Evolutionary conservation across 2,329 filamentous ascomycete species (phyloP).

Genomic region (Saccharata proteae): DNA sequence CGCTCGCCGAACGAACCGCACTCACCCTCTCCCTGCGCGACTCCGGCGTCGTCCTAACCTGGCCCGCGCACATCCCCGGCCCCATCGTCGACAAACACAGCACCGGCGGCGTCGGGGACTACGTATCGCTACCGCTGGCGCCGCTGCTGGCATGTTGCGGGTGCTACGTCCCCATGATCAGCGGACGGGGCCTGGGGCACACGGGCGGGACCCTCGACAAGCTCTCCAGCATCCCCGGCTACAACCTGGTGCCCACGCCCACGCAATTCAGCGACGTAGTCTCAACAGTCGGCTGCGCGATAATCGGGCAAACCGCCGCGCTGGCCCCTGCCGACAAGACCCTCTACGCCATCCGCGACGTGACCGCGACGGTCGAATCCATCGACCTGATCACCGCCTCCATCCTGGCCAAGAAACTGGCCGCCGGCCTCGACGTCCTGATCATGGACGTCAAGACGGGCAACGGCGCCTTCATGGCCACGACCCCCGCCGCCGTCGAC

Average conservation of each 20-base stretch:
- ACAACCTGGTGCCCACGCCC: constrained; percentile 3
- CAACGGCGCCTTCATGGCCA: constrained; percentile 8
- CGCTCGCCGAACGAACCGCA: constrained; percentile 7
- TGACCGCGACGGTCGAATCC: constrained; percentile 8
- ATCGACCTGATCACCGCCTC: constrained; percentile 8
- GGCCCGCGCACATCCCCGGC: constrained; percentile 3
- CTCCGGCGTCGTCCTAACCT: constrained; percentile 5
- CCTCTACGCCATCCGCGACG: constrained; percentile 8
- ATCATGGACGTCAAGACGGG: constrained; percentile 9
- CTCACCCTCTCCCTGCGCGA: constrained; percentile 7
- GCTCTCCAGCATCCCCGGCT: constrained; percentile 8
- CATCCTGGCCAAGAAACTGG: constrained; percentile 8
- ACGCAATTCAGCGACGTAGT: constrained; percentile 4
- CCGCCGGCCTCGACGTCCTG: constrained; percentile 7
- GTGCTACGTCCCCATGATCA: constrained; percentile 9
- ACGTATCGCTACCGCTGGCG: constrained; percentile 6
- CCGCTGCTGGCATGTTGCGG: constrained; percentile 6
- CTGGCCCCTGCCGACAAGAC: constrained; percentile 8
- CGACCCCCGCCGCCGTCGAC: constrained; percentile 1
- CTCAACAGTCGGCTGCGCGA: constrained; percentile 5
- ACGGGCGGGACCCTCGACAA: constrained; percentile 9
- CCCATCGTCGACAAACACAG: constrained; percentile 8
- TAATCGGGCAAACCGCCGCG: constrained; percentile 8
- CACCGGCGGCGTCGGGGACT: constrained; percentile 9
- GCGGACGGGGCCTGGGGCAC: constrained; percentile 7